Evolutionary conservation across 164 flowering plant species (phyloP), one percentile per base, ranked within the genome.

Genomic region (Buxus sempervirens): DNA sequence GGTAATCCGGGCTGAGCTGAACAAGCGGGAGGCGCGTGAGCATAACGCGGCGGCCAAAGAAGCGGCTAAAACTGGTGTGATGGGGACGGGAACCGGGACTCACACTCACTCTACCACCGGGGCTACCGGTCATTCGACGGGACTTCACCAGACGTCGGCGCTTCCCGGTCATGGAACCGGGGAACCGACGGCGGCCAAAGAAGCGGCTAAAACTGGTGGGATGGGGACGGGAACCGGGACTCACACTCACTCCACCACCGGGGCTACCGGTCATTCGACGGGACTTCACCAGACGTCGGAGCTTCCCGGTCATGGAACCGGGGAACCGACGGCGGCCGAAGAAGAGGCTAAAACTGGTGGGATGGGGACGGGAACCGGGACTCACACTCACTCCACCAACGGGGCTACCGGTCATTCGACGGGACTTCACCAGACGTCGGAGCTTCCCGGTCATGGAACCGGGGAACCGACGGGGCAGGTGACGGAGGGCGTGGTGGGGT

Each of bases 251-350:
- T 32, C 38, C 38, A 32, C 38, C 3, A 32, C 38, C 38, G 38
- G 38, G 7, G 38, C 3, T 32, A 63, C 66, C 1, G 82, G 84
- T 0, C 69, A 71, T 18, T 53, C 77, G 22, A 73, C 80, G 0
- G 86, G 85, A 27, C 20, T 68, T 27, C 78, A 80, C 58, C 88
- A 76, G 61, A 84, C 76, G 84, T 81, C 91, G 1, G 85, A 88
- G 0, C 0, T 86, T 68, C 85, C 88, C 0, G 86, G 90, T 0
- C 88, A 84, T 36, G 85, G 9, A n/a, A 81, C 10, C 76, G 75
- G 79, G 5, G 5, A 32, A 32, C 38, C 38, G 38, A 7, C 38
- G 7, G 38, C n/a, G 38, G 22, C 71, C 3, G 75, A 60, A 64
- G 77, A 55, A 14, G 84, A 83, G 63, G 61, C 25, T 9, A 86